Base-by-base conservation (phyloP, 179 eudicot species). In the Silene noctiflora region DNA sequence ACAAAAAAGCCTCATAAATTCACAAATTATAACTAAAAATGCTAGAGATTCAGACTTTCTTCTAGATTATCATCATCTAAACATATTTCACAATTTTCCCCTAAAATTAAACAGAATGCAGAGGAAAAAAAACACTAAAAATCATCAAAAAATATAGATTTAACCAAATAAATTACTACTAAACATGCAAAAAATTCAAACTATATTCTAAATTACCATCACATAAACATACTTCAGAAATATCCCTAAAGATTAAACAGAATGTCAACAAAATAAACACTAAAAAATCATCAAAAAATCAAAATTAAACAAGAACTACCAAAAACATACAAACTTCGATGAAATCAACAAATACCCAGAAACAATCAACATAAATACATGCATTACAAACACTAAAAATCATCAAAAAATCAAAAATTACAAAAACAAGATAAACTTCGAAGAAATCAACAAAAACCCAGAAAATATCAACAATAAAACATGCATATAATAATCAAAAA, bases 1-100 rank as follows among this genome's bases (percentile, higher is more conserved):
- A 80, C 80, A 76, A 42, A 67, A 72, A 1, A 4, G 11, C 11
- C 17, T 17, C 25, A 19, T 42, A 74, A 53, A 21, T 21, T 69
- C 81, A 14, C 17, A 79, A 61, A 58, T 67, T 46, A 44, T 31
- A 2, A 31, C 13, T 3, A 20, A 33, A 33, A 25, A 7, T 8
- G 6, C 6, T 2, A 25, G n/a, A 24, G 3, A 17, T 17, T 69
- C 3, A 67, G 31, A 21, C 56, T 53, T 31, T 27, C 29, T 3
- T 6, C 14, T 10, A 0, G 29, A 58, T 56, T 20, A 9, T 20
- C 61, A 51, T 7, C 25, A 55, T 1, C 56, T 17, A n/a, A 20
- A 22, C 17, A 42, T 48, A 73, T 33, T 59, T 21, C 25, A 27
- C 48, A 4, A 12, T n/a, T 16, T 67, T 35, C 13, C 70, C 12